phyloP scores from a whole-genome alignment of 352 stramenopile genomes.

The Phytophthora palmivora region DNA sequence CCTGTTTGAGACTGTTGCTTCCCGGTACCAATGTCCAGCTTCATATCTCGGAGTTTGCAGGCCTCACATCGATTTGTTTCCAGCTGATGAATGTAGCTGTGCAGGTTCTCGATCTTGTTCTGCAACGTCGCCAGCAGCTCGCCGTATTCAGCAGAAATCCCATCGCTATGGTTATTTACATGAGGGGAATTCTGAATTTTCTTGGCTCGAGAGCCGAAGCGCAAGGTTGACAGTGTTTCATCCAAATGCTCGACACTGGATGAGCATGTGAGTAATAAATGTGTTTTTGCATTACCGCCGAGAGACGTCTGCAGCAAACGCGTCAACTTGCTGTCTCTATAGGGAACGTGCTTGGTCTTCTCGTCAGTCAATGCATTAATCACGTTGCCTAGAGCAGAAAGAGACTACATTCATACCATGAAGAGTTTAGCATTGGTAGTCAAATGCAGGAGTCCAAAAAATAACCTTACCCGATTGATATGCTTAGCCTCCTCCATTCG shows the following conservation, averaged over 20 bases:
- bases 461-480: conserved; percentile 75
- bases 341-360: conserved; percentile 65
- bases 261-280: conserved; percentile 80
- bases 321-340: conserved; percentile 91
- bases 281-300: conserved; percentile 88
- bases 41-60: conserved; percentile 14
- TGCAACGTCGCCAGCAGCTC: conserved; percentile 53
- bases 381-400: conserved; percentile 75
- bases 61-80: conserved; percentile 34
- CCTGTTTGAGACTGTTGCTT: background rate
- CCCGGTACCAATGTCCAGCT: background rate
- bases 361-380: conserved; percentile 67
- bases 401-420: conserved; percentile 42
- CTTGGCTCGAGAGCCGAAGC: conserved; percentile 91
- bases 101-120: conserved; percentile 67
- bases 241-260: conserved; percentile 44
- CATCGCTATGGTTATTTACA: conserved; percentile 69
- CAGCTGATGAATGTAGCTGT: conserved; percentile 60
- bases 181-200: conserved; percentile 75
- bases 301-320: conserved; percentile 88
- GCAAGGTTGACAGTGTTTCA: conserved; percentile 89
- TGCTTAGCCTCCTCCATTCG: conserved; percentile 81
- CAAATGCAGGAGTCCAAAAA: too few relatives aligned
- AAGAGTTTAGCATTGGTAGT: background rate
- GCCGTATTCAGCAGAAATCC: conserved; percentile 23